Conservation (phyloP, 2,329 filamentous ascomycete genomes). For the Teratosphaeria zuluensis region DNA sequence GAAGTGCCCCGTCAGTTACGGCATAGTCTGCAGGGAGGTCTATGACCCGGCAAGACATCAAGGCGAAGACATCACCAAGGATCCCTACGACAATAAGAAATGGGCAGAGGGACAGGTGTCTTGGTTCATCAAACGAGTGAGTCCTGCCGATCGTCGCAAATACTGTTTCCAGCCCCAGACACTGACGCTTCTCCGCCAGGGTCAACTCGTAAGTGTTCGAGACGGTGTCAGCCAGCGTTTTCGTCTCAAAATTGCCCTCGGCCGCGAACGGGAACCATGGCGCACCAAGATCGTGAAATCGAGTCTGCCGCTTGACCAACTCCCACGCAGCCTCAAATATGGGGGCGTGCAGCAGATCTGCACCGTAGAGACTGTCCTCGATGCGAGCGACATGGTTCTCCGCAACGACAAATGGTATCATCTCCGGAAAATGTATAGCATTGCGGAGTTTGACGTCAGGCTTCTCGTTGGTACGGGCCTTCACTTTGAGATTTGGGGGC, state of each 20-base stretch:
- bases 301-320: constrained; percentile 2
- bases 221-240: constrained; percentile 4
- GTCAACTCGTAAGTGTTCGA: constrained; percentile 4
- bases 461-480: constrained; percentile 5
- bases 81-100: constrained; percentile 7
- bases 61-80: constrained; percentile 2
- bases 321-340: constrained; percentile 1
- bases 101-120: constrained; percentile 10
- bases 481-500: constrained; percentile 8
- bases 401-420: constrained; percentile 7
- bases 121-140: constrained; percentile 10
- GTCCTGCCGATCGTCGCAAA: no score
- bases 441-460: constrained; percentile 7
- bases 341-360: constrained; percentile 3
- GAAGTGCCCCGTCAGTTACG: constrained; percentile 11
- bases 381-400: constrained; percentile 7
- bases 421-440: constrained; percentile 4
- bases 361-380: constrained; percentile 4
- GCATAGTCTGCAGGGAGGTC: constrained; percentile 6
- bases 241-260: constrained; percentile 6
- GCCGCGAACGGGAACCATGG: constrained; percentile 5
- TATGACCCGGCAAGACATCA: constrained; percentile 9
- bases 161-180: not conserved
- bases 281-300: constrained; percentile 2
- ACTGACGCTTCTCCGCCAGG: constrained; percentile 1